Conservation (phyloP, 352 stramenopile genomes). For the Globisporangium cederbergense region DNA sequence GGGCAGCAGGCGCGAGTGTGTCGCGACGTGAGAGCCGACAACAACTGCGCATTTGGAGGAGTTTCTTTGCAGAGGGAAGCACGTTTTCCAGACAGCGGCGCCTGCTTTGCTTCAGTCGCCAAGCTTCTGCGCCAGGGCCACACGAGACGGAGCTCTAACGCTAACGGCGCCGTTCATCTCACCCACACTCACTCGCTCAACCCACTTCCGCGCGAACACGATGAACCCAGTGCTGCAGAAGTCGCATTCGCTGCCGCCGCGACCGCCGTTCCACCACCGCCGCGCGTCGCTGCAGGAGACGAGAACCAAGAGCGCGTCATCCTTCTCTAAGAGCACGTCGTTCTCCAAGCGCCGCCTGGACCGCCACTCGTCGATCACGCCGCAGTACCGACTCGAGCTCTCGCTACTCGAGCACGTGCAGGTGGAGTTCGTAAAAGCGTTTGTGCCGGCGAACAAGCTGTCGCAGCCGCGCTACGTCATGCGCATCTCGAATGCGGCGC, state of each 20-base stretch:
- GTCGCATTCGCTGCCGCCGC: conserved; percentile 37
- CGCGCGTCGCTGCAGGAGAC: conserved; percentile 41
- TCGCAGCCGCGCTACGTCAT: conserved; percentile 72
- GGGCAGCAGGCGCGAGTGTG: neutral
- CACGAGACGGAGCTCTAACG: neutral
- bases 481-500: conserved; percentile 63
- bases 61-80: neutral
- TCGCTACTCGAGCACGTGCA: conserved; percentile 71
- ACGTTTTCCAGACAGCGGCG: neutral
- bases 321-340: conserved; percentile 18
- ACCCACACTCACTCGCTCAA: neutral
- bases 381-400: conserved; percentile 49
- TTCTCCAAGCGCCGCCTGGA: conserved; percentile 54
- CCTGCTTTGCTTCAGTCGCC: conserved; percentile 7
- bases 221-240: conserved; percentile 25
- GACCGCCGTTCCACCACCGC: conserved; percentile 25
- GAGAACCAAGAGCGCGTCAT: conserved; percentile 21
- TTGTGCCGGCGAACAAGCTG: conserved; percentile 70
- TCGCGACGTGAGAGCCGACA: no score
- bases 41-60: neutral
- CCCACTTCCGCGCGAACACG: no score
- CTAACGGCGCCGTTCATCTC: neutral
- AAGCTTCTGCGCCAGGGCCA: conserved; percentile 4
- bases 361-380: conserved; percentile 34
- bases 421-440: conserved; percentile 80